Percentiles rank a stretch among this genome's conserved stretches.
Conservation (phyloP, 768 basidiomycete species). For the Pleurotus eryngii region DNA sequence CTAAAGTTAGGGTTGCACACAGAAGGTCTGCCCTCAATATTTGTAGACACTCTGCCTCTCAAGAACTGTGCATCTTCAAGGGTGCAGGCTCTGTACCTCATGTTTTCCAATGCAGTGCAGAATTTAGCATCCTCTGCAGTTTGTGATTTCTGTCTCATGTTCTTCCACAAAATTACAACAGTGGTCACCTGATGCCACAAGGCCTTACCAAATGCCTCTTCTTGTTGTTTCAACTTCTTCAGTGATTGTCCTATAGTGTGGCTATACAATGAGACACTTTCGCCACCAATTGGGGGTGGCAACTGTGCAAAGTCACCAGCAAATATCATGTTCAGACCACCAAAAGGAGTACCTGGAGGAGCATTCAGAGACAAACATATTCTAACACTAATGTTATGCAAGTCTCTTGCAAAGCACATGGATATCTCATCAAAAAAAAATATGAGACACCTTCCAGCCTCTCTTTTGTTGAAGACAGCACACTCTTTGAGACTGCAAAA, state of each 20-base stretch:
- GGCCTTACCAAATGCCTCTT: constrained; percentile 20
- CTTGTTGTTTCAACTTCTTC: constrained; percentile 11
- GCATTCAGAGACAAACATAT: constrained; percentile 15
- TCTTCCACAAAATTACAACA: constrained; percentile 25
- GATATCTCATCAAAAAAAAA: constrained; percentile 41
- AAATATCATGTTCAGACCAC: constrained; percentile 33
- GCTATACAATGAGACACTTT: constrained; percentile 18
- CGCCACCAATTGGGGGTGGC: constrained; percentile 14
- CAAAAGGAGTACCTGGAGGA: constrained; percentile 23
- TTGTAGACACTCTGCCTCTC: constrained; percentile 6
- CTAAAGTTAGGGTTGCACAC: constrained; percentile 15
- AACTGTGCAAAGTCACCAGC: constrained; percentile 39
- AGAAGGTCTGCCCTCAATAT: not conserved
- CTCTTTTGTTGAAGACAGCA: not conserved
- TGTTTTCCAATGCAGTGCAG: constrained; percentile 24
- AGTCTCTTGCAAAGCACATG: constrained; percentile 30
- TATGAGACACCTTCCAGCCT: constrained; percentile 27
- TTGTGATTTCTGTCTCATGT: constrained; percentile 25
- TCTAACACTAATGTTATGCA: constrained; percentile 22
- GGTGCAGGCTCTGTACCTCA: constrained; percentile 22
- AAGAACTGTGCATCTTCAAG: constrained; percentile 22
- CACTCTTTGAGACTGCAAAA: not conserved
- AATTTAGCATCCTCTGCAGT: constrained; percentile 22
- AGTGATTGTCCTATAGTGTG: constrained; percentile 8
- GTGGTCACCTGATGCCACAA: constrained; percentile 30